A percentile compares a stretch with the other conserved stretches of the same genome.
These are phyloP conservation scores for Laetiporus sulphureus DNA, from an alignment of 1,284 basidiomycete genomes.

Conservation along the genomic window DNA sequence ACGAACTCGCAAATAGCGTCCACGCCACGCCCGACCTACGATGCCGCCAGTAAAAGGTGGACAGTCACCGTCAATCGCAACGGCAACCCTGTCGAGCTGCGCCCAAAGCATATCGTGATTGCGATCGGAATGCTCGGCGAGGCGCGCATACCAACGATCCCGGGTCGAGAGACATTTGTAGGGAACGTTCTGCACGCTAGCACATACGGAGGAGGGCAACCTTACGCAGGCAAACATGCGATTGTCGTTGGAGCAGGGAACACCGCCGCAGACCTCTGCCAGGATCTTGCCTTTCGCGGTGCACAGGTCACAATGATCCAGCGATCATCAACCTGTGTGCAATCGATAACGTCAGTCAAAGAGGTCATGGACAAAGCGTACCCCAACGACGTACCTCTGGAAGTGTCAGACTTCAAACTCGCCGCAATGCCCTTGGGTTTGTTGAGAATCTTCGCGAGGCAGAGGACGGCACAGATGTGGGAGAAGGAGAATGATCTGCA, in stretches of 20 bases:
- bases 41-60: conserved; percentile 39
- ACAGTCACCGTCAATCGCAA: conserved; percentile 37
- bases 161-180: conserved; percentile 31
- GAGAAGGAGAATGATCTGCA: conserved; percentile 37
- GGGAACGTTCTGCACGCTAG: conserved; percentile 38
- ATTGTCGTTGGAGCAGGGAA: conserved; percentile 47
- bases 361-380: conserved; percentile 18
- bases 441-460: conserved; percentile 25
- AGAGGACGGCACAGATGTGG: conserved; percentile 16
- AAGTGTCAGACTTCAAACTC: conserved; percentile 39
- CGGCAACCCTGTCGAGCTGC: conserved; percentile 35
- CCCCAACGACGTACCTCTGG: conserved; percentile 34
- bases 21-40: conserved; percentile 32
- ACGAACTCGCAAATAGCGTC: conserved; percentile 36
- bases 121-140: conserved; percentile 48
- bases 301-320: conserved; percentile 25
- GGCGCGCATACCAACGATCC: conserved; percentile 37
- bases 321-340: conserved; percentile 23
- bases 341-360: not conserved
- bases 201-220: conserved; percentile 32
- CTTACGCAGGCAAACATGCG: conserved; percentile 39
- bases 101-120: conserved; percentile 49
- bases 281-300: conserved; percentile 36
- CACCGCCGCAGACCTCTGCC: conserved; percentile 38
- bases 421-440: conserved; percentile 33